Conservation (phyloP, 768 basidiomycete species). For the Chlorophyllum brunneum region DNA sequence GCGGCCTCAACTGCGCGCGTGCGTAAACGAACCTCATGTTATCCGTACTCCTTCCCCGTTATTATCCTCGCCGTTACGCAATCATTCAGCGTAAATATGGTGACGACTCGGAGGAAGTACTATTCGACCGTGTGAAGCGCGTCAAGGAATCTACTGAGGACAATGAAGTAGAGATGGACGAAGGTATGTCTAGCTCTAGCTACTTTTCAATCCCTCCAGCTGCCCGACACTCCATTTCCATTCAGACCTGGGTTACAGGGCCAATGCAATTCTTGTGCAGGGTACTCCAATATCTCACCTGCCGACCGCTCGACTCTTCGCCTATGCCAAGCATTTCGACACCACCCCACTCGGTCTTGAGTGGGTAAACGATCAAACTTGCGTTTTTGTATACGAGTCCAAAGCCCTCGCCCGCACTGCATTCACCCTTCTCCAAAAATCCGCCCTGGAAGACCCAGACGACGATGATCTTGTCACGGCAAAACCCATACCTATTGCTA, state of each 20-base stretch:
- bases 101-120: conserved; percentile 24
- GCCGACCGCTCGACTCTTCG: conserved; percentile 74
- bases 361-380: conserved; percentile 84
- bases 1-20: background rate
- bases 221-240: background rate
- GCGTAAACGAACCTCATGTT: background rate
- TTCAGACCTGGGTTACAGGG: conserved; percentile 45
- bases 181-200: conserved; percentile 22
- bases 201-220: background rate
- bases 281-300: conserved; percentile 73
- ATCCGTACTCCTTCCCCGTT: background rate
- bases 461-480: conserved; percentile 58
- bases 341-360: conserved; percentile 72
- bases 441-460: conserved; percentile 45
- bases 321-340: conserved; percentile 78
- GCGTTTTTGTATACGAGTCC: conserved; percentile 70
- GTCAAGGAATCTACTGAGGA: conserved; percentile 20
- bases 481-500: conserved; percentile 63
- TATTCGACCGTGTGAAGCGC: background rate
- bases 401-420: conserved; percentile 50
- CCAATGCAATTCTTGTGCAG: conserved; percentile 67
- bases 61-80: background rate
- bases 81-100: conserved; percentile 43
- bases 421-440: conserved; percentile 48
- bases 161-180: conserved; percentile 33